These are phyloP conservation scores for Baorangia bicolor DNA, from an alignment of 768 basidiomycete species.

Conservation along the genomic window DNA sequence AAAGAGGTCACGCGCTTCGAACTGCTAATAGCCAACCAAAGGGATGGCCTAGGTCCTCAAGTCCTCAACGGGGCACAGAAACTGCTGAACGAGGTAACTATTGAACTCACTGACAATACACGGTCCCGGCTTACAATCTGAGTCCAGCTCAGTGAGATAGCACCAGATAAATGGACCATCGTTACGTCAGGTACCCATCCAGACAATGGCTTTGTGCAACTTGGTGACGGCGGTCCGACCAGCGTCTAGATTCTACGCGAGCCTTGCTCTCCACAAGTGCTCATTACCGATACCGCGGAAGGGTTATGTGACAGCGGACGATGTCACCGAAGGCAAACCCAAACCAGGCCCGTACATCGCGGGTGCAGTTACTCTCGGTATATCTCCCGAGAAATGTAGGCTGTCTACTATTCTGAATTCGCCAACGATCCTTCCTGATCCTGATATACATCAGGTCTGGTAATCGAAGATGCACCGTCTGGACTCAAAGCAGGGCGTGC, in stretches of 20 bases:
- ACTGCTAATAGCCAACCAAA: constrained; percentile 57
- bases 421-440: not conserved
- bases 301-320: constrained; percentile 70
- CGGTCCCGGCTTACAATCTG: not conserved
- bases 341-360: constrained; percentile 83
- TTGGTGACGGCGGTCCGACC: constrained; percentile 1
- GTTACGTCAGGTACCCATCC: constrained; percentile 63
- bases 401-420: not conserved
- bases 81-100: constrained; percentile 53
- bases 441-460: constrained; percentile 55
- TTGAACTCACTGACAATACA: not conserved
- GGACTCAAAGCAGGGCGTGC: constrained; percentile 74
- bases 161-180: constrained; percentile 65
- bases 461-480: constrained; percentile 88
- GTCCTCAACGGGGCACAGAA: constrained; percentile 64
- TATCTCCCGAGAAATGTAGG: constrained; percentile 58
- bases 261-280: constrained; percentile 62
- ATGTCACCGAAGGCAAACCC: constrained; percentile 74
- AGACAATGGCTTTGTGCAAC: not conserved
- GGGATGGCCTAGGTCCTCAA: constrained; percentile 47
- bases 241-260: constrained; percentile 77
- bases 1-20: constrained; percentile 77
- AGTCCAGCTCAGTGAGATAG: constrained; percentile 24
- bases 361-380: constrained; percentile 58
- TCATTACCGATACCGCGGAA: constrained; percentile 56